Base-by-base conservation (phyloP, 2,329 filamentous ascomycete species). In the Penicillium verrucosum region DNA sequence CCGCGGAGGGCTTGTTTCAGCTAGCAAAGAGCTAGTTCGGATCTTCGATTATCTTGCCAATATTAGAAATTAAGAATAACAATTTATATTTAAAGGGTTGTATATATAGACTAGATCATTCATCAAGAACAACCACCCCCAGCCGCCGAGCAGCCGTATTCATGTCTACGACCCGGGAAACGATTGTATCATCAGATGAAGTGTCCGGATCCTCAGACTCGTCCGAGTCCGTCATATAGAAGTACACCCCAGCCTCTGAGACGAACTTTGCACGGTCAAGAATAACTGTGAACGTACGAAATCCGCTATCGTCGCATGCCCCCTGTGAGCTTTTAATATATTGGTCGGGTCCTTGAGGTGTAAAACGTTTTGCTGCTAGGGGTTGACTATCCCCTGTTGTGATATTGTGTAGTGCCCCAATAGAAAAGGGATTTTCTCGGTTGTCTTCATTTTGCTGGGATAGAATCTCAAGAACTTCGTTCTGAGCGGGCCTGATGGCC, bases 251-350 rank as follows among this genome's bases (percentile, higher is more conserved):
- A 6, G 40, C 25, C 38, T 63, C 60, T 11, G 40, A 45, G 29
- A 60, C 51, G 56, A 62, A 63, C 5, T 42, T 56, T 8, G 51
- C 36, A n/a, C 58, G 37, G 36, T 60, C 60, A 18, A 63, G 51
- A 21, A 60, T 57, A 27, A 62, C 56, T 18, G 60, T 49, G 36
- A 61, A 62, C 16, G 46, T 40, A 18, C 50, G 12, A 46, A 38
- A 18, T n/a, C 29, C 29, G 4, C 10, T 29, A 29, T 29, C 27
- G 9, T 29, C 27, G 27, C 27, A 29, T 9, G 9, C 27, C 27
- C 27, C 27, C 27, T 29, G 27, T 29, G 27, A 29, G 27, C 27
- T 29, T 29, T 29, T 29, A 10, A 29, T 29, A 29, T 55, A 43
- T 29, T 41, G 27, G 4, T 54, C 47, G 12, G 30, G 30, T 5